Percentiles rank a stretch among this genome's conserved stretches.
Conservation (phyloP, 441 rosid genomes). For the Croton laevigatus region DNA sequence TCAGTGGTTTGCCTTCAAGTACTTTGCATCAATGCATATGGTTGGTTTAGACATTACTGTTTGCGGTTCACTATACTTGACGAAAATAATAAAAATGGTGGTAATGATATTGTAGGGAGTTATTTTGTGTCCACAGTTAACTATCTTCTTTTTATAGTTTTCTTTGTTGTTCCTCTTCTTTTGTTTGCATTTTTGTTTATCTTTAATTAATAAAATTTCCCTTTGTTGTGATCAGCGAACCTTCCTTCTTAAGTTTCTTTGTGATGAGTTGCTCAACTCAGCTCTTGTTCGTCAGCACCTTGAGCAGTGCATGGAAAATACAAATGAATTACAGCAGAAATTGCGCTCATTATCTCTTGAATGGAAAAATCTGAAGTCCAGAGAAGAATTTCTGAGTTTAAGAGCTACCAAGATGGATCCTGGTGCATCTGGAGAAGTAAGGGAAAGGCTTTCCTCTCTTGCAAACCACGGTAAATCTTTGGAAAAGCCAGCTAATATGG, state of each 20-base stretch:
- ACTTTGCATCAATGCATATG: background rate
- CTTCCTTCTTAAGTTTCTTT: slow-evolving; percentile 44
- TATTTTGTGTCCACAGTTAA: background rate
- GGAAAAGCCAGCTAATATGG: slow-evolving; percentile 26
- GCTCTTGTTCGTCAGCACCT: slow-evolving; percentile 43
- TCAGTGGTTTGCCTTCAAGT: background rate
- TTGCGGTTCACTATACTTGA: background rate
- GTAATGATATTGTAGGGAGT: background rate
- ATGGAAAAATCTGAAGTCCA: slow-evolving; percentile 40
- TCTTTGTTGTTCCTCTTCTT: too few relatives aligned
- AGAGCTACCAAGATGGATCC: slow-evolving; percentile 28
- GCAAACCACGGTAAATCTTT: slow-evolving; percentile 21
- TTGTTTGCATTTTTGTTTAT: background rate
- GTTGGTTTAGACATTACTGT: too few relatives aligned
- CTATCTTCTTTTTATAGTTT: too few relatives aligned
- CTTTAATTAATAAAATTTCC: slow-evolving; percentile 20
- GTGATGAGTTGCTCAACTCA: slow-evolving; percentile 50
- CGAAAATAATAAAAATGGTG: background rate
- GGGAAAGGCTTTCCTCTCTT: slow-evolving; percentile 34
- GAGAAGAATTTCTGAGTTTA: slow-evolving; percentile 39
- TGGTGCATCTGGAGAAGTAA: slow-evolving; percentile 42
- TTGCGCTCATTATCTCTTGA: slow-evolving; percentile 35
- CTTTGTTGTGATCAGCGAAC: slow-evolving; percentile 47
- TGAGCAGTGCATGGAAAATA: slow-evolving; percentile 42
- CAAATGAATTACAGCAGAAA: slow-evolving; percentile 51